phyloP scores from a whole-genome alignment of 306 rosid genomes.

The Mimosa pudica region DNA sequence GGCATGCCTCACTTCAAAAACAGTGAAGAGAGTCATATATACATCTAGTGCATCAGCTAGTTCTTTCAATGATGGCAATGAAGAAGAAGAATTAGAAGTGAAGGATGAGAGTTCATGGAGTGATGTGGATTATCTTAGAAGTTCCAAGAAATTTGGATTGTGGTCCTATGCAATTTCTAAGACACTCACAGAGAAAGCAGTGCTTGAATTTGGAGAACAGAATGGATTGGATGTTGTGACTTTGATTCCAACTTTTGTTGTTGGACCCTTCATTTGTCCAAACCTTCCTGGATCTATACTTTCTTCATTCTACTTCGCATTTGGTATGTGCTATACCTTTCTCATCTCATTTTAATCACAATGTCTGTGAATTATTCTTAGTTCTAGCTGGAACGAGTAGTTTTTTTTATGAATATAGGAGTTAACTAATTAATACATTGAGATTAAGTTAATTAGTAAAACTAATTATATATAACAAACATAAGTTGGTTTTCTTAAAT shows the following conservation, averaged over 20 bases:
- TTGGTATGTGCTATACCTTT: not conserved
- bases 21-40: not conserved
- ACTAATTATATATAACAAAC: no score
- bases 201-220: not conserved
- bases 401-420: no score
- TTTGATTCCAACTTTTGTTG: not conserved
- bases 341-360: not conserved
- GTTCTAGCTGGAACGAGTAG: no score
- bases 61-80: not conserved
- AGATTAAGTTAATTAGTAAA: no score
- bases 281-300: not conserved
- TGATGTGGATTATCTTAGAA: not conserved
- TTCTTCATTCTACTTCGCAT: not conserved
- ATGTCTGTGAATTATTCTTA: not conserved
- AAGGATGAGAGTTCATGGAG: not conserved
- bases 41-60: not conserved
- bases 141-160: not conserved
- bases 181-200: not conserved
- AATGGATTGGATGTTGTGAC: conserved; percentile 5
- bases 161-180: not conserved
- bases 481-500: no score
- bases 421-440: no score
- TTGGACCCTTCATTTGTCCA: conserved; percentile 1
- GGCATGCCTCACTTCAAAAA: not conserved
- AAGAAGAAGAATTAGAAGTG: not conserved